Percentiles rank a stretch among this genome's conserved stretches.
Evolutionary conservation across 257 asterid genomes (phyloP).

Genomic region (Gentiana dahurica): DNA sequence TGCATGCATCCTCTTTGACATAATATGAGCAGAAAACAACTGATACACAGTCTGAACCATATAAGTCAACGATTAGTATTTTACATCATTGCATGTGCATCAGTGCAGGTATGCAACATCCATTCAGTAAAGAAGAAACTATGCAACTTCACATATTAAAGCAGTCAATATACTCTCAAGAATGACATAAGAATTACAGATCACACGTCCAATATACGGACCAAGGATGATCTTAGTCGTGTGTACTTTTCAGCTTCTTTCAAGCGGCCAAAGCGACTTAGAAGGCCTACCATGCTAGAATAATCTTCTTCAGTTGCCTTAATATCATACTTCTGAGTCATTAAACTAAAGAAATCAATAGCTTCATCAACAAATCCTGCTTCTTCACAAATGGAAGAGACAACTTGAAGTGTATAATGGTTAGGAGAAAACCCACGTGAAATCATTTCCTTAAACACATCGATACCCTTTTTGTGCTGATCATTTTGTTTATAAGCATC

Average conservation of each 20-base stretch:
- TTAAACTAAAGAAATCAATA: constrained; percentile 28
- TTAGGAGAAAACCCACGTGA: constrained; percentile 62
- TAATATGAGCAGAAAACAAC: too few species aligned
- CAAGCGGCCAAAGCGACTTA: constrained; percentile 35
- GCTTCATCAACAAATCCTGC: constrained; percentile 83
- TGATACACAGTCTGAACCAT: too few species aligned
- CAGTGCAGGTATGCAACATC: too few species aligned
- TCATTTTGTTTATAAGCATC: constrained; percentile 52
- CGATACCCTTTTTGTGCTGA: constrained; percentile 39
- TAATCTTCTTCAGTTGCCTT: constrained; percentile 65
- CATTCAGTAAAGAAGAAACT: too few species aligned
- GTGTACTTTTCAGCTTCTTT: constrained; percentile 58
- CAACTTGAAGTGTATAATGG: constrained; percentile 53
- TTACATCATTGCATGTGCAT: too few species aligned
- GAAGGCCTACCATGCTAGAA: constrained; percentile 40
- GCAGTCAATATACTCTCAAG: too few species aligned
- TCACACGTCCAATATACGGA: background rate
- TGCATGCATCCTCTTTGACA: too few species aligned
- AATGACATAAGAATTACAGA: background rate
- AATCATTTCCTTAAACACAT: constrained; percentile 51
- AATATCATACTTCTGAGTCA: constrained; percentile 48
- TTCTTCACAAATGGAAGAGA: constrained; percentile 43
- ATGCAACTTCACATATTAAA: too few species aligned
- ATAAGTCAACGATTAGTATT: too few species aligned
- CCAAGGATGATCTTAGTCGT: constrained; percentile 36